phyloP scores from a whole-genome alignment of 2,329 filamentous ascomycete genomes.

The Calonectria fujianensis region DNA sequence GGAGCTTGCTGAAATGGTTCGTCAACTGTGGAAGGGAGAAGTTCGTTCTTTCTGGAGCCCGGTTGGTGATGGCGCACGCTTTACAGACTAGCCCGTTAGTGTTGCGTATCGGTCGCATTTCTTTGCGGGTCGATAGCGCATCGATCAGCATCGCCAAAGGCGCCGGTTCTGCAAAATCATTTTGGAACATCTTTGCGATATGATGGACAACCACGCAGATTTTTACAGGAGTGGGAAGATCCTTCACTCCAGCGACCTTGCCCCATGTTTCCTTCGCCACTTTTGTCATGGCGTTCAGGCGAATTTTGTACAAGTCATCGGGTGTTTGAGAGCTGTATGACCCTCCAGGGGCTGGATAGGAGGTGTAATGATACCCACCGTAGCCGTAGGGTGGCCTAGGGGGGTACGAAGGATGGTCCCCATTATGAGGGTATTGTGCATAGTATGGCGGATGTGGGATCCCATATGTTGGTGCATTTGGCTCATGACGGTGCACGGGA shows the following conservation, averaged over 20 bases:
- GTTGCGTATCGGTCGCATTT: conserved; percentile 74
- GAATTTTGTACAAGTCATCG: conserved; percentile 61
- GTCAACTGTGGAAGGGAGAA: conserved; percentile 77
- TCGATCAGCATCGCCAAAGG: conserved; percentile 76
- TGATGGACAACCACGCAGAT: conserved; percentile 80
- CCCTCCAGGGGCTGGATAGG: conserved; percentile 34
- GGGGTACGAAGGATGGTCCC: conserved; percentile 43
- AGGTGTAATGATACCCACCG: conserved; percentile 25
- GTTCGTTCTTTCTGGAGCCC: conserved; percentile 58
- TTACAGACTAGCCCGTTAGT: conserved; percentile 74
- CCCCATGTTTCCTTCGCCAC: conserved; percentile 79
- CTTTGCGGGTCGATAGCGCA: conserved; percentile 72
- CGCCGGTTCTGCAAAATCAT: conserved; percentile 74
- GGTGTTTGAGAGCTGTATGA: conserved; percentile 22
- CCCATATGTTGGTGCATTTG: conserved; percentile 42
- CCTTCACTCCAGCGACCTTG: conserved; percentile 74
- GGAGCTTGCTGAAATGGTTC: conserved; percentile 72
- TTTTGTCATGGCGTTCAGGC: conserved; percentile 72
- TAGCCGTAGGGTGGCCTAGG: conserved; percentile 38
- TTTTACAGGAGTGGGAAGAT: conserved; percentile 77
- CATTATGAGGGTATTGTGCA: conserved; percentile 42
- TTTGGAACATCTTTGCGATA: conserved; percentile 73
- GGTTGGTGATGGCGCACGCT: conserved; percentile 67
- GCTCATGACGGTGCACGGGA: conserved; percentile 33
- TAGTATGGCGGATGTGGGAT: conserved; percentile 40